Conservation (phyloP, 371 early-diverging fungal species). For the Fennellomyces sp. region DNA sequence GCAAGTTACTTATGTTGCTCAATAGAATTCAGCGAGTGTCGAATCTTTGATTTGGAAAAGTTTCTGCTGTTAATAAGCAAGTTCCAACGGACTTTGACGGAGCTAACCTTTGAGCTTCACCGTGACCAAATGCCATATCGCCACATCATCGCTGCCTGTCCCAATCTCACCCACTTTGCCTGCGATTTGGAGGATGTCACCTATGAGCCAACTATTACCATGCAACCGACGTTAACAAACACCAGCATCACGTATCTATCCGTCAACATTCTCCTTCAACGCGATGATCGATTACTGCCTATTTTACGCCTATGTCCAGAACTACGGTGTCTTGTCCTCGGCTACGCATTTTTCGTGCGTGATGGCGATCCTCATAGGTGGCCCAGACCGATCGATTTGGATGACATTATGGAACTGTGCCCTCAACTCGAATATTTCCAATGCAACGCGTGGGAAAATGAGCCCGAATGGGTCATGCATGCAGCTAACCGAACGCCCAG, state of each 20-base stretch:
- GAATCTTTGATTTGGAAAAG: background rate
- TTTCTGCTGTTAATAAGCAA: background rate
- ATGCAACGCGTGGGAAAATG: conserved; percentile 7
- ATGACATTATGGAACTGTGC: background rate
- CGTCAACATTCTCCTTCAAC: background rate
- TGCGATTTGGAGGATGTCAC: background rate
- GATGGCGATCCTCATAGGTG: background rate
- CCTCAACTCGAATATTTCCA: background rate
- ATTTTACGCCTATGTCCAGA: background rate
- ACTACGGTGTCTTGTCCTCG: background rate
- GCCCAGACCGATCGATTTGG: background rate
- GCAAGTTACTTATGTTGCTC: background rate
- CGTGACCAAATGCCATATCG: conserved; percentile 15
- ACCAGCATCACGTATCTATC: background rate
- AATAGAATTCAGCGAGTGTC: background rate
- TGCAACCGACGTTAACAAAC: background rate
- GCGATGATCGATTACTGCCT: background rate
- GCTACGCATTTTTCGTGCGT: background rate
- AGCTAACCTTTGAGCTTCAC: conserved; percentile 20
- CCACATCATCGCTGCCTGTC: conserved; percentile 2
- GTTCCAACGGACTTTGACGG: background rate
- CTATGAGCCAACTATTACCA: background rate
- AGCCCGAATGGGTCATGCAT: background rate
- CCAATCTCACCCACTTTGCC: conserved; percentile 1
- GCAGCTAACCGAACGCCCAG: background rate